phyloP scores from a whole-genome alignment of 78 protist species.

The Dictyostelium capitatum region DNA sequence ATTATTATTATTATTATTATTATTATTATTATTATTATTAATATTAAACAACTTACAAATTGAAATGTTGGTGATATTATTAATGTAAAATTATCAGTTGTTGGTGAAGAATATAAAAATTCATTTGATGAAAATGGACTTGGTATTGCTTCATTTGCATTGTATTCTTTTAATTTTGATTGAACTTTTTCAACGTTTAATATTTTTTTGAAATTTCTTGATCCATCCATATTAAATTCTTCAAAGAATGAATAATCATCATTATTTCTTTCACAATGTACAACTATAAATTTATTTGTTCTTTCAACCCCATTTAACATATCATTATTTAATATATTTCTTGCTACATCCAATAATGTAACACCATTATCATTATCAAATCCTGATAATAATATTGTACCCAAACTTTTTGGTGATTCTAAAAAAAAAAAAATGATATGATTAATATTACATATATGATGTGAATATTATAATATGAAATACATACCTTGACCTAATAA shows the following conservation, averaged over 20 bases:
- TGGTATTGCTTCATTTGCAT: neutral
- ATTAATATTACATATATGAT: neutral
- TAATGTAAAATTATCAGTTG: neutral
- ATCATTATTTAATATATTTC: neutral
- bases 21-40: neutral
- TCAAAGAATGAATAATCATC: neutral
- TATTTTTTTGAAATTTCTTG: constrained; percentile 3
- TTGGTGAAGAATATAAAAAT: neutral
- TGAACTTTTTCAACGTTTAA: neutral
- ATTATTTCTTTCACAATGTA: neutral
- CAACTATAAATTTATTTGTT: neutral
- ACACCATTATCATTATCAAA: neutral
- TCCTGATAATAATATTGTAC: neutral
- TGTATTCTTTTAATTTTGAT: neutral
- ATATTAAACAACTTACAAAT: neutral
- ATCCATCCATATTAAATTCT: neutral
- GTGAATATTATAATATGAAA: neutral
- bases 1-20: too few relatives aligned
- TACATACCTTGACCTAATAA: neutral
- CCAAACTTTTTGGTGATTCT: neutral
- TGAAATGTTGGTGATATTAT: neutral
- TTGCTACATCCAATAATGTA: too few relatives aligned
- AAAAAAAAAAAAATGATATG: neutral
- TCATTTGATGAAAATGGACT: neutral
- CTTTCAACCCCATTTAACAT: neutral